Evolutionary conservation across 1,139 yeast genomes (phyloP).

Genomic region (Yamadazyma diospyri): DNA sequence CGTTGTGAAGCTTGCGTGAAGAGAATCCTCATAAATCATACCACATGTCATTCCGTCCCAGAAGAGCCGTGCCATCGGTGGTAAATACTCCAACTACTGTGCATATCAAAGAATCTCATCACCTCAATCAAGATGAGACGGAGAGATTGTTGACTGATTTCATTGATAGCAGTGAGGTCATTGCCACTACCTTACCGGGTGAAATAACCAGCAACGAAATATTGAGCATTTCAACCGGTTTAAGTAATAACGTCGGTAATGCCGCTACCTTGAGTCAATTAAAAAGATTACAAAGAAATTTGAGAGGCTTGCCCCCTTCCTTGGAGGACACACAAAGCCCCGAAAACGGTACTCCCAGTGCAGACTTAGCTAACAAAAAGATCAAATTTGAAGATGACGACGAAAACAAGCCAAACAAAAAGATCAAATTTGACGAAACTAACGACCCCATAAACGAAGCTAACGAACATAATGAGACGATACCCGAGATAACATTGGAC

Average conservation of each 20-base stretch:
- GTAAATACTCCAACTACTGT: slow-evolving; percentile 49
- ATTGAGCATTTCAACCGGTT: slow-evolving; percentile 16
- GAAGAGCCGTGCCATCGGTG: slow-evolving; percentile 42
- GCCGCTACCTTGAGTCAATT: slow-evolving; percentile 53
- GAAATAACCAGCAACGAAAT: slow-evolving; percentile 9
- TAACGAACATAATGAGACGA: slow-evolving; percentile 12
- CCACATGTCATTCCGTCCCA: slow-evolving; percentile 25
- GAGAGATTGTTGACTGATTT: slow-evolving; percentile 46
- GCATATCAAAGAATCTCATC: slow-evolving; percentile 26
- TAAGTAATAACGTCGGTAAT: slow-evolving; percentile 22
- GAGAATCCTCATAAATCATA: too few relatives aligned
- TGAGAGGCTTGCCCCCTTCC: slow-evolving; percentile 68
- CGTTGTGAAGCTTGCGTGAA: too few relatives aligned
- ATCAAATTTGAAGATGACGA: slow-evolving; percentile 23
- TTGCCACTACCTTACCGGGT: slow-evolving; percentile 20
- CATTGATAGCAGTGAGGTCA: slow-evolving; percentile 36
- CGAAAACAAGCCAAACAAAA: slow-evolving; percentile 15
- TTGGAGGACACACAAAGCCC: slow-evolving; percentile 7
- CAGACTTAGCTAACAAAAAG: slow-evolving; percentile 18
- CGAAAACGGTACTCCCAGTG: slow-evolving; percentile 4
- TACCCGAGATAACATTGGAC: slow-evolving; percentile 14
- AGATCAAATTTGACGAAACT: slow-evolving; percentile 16
- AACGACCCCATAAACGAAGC: not conserved
- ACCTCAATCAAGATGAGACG: slow-evolving; percentile 38
- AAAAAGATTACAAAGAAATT: slow-evolving; percentile 64